Evolutionary conservation across 495 filamentous ascomycete species (phyloP).

Genomic region (Xylaria telfairii): DNA sequence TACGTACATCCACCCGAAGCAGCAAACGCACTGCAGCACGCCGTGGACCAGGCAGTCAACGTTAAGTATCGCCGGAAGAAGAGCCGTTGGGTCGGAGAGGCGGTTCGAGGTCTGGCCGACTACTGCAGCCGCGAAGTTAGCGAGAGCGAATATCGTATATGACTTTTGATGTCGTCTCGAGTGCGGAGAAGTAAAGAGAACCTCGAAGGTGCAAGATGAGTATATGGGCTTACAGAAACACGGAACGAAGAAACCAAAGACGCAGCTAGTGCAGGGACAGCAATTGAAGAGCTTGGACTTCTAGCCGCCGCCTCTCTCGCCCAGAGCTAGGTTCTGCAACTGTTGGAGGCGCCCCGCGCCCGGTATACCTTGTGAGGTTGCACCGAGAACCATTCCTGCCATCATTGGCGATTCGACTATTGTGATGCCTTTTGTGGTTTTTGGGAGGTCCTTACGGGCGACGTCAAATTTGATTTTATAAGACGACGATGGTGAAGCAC

Average conservation of each 20-base stretch:
- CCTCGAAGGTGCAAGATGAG: background rate
- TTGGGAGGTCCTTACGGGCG: background rate
- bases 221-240: constrained; percentile 41
- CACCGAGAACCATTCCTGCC: constrained; percentile 4
- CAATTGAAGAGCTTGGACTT: constrained; percentile 35
- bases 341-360: constrained; percentile 15
- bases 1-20: constrained; percentile 42
- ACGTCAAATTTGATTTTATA: background rate
- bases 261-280: constrained; percentile 36
- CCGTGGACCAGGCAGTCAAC: constrained; percentile 41
- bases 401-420: background rate
- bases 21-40: constrained; percentile 13
- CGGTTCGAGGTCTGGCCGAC: constrained; percentile 55
- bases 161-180: background rate
- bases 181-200: too few relatives aligned
- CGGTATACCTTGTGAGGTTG: background rate
- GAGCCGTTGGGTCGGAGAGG: constrained; percentile 46
- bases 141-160: background rate
- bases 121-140: constrained; percentile 25
- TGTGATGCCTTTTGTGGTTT: background rate
- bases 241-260: constrained; percentile 49
- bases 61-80: constrained; percentile 48
- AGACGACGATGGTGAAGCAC: too few relatives aligned
- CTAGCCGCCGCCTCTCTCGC: constrained; percentile 30
- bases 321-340: constrained; percentile 16